Conservation (phyloP, 495 filamentous ascomycete species). For the Penicillium antarcticum region DNA sequence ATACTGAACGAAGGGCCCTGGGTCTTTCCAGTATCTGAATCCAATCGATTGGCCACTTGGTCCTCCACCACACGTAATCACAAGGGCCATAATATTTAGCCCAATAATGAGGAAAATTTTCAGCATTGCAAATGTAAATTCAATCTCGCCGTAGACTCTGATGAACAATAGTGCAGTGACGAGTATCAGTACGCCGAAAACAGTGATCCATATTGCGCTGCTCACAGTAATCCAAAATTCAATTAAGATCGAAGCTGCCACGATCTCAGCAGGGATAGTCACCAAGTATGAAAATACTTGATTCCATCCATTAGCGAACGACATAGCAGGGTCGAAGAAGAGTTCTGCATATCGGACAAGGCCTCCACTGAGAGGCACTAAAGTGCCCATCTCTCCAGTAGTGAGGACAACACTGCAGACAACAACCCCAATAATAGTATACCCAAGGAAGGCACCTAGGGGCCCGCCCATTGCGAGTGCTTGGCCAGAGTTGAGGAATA, state of each 20-base stretch:
- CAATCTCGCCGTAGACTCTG: conserved; percentile 40
- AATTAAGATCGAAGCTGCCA: conserved; percentile 45
- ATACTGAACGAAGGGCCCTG: conserved; percentile 18
- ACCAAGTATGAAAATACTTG: conserved; percentile 26
- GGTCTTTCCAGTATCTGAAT: conserved; percentile 15
- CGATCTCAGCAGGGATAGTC: conserved; percentile 36
- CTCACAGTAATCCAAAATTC: conserved; percentile 39
- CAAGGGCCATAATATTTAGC: conserved; percentile 37
- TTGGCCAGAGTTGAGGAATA: conserved; percentile 44
- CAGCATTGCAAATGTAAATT: conserved; percentile 37
- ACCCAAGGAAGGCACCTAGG: conserved; percentile 38
- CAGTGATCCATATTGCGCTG: conserved; percentile 39
- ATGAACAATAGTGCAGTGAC: conserved; percentile 39
- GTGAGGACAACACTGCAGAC: conserved; percentile 20
- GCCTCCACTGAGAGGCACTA: conserved; percentile 26
- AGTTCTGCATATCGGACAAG: conserved; percentile 25
- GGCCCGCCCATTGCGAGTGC: conserved; percentile 59
- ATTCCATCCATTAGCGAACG: conserved; percentile 31
- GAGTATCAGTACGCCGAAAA: conserved; percentile 40
- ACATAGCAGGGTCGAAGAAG: conserved; percentile 28
- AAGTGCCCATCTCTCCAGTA: conserved; percentile 24
- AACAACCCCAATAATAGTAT: conserved; percentile 19
- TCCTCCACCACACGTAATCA: conserved; percentile 30
- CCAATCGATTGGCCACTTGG: conserved; percentile 12
- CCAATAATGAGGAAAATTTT: conserved; percentile 43